Evolutionary conservation across 2,329 filamentous ascomycete species (phyloP), one percentile per base, ranked within the genome.

Genomic region (Aspergillus sp.): DNA sequence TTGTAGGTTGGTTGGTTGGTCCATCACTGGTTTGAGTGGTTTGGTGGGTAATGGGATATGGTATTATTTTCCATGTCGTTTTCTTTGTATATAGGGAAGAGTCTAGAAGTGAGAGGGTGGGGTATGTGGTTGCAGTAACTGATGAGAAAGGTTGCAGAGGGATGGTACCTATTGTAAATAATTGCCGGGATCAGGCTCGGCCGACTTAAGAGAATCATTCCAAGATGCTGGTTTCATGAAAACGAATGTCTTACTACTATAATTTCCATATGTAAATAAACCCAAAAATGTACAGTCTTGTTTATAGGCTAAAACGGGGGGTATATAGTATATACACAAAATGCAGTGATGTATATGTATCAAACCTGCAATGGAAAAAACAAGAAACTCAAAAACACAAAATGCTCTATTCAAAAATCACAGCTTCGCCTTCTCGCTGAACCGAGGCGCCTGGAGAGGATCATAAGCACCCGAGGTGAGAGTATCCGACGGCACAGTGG

Each of bases 401-500:
- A 5, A 23, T 21, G 9, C 8, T 43, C 52, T 45, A 45, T 45
- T 4, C 10, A 17, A 47, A 17, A 54, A 47, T 36, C 74, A 80
- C 55, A 80, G 59, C 61, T 79, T 80, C 5, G 77, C 65, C 74
- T 83, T 84, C 62, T 84, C 78, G 62, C 76, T 82, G 67, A 79
- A 79, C 39, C 74, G 63, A 2, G 84, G 83, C 19, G 76, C 78
- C 57, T 79, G 72, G 61, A 86, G 72, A 15, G 82, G 80, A 72
- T 85, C 83, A 67, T 89, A 89, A 2, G 85, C 83, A 59, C 79
- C 79, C 57, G 85, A 62, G 3, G 81, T 81, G 62, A 90, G 75
- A 15, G 82, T 87, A 76, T 91, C 88, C n/a, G 76, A 72, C 10
- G 88, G 88, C 38, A 89, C 85, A 43, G 74, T 70, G 2, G 85